phyloP scores from a whole-genome alignment of 208 protist species.

The Vickermania spadyakhi region DNA sequence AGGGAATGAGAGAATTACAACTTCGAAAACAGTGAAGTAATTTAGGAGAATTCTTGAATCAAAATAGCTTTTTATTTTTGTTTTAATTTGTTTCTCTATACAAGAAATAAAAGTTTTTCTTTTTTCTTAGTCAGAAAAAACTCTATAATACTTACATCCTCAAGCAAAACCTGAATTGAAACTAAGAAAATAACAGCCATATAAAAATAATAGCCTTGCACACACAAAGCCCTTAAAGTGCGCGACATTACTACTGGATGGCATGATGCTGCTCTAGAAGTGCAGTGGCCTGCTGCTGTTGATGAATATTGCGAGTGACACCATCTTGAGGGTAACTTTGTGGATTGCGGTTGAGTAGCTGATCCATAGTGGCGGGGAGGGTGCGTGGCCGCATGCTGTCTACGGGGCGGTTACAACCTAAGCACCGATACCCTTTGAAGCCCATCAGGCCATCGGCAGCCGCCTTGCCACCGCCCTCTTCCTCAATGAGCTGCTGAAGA shows the following conservation, averaged over 20 bases:
- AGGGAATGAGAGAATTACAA: no score
- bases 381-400: conserved; percentile 69
- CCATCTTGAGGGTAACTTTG: conserved; percentile 63
- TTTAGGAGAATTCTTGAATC: no score
- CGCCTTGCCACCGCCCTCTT: conserved; percentile 19
- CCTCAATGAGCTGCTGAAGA: conserved; percentile 55
- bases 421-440: conserved; percentile 84
- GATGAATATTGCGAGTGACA: conserved; percentile 56
- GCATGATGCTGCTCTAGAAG: conserved; percentile 10
- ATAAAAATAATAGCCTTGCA: no score
- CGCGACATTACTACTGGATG: background rate
- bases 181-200: no score
- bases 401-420: conserved; percentile 79
- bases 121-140: no score
- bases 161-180: no score
- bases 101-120: no score
- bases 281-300: conserved; percentile 26
- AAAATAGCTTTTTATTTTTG: no score
- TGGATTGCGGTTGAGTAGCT: conserved; percentile 70
- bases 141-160: no score
- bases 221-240: no score
- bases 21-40: no score
- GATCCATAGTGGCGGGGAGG: conserved; percentile 36
- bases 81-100: no score
- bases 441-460: conserved; percentile 69